Base-by-base conservation (phyloP, 306 rosid species). In the Trifolium fragiferum region DNA sequence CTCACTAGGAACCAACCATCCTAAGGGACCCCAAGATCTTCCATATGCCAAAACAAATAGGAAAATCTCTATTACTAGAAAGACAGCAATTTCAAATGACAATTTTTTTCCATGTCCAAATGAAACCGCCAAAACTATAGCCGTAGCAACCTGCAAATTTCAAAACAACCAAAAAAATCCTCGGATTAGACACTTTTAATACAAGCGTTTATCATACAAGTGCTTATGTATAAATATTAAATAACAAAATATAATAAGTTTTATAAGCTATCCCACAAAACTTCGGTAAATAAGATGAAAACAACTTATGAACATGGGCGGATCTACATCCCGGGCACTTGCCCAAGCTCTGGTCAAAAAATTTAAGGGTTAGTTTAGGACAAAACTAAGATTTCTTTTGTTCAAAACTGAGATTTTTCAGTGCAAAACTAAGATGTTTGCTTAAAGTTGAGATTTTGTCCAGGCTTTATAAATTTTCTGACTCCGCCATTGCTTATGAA, bases 1-100 rank as follows among this genome's bases (percentile, higher is more conserved):
- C 87, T 92, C 97, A 67, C 96, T 90, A 0, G 97, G 93, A 63
- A 92, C 97, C 21, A 92, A 80, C 96, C 97, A 92, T 10, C 85
- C 92, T 30, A 92, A 76, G 4, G 97, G 96, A 27, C 96, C 93
- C 97, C 92, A 92, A 0, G 97, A 88, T 81, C 97, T 90, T 82
- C 97, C 97, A 60, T 88, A 92, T 18, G 90, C 93, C 83, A 92
- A 73, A 69, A 92, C 97, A 32, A 89, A 92, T 18, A 88, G 0
- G 76, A 86, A 89, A 4, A 92, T 88, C 79, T 81, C 75, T 7
- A 92, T 19, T 3, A 92, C 96, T 30, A 92, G 90, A 66, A 92
- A 84, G 59, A 90, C 10, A 4, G 92, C 86, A n/a, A 82, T 18
- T 19, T 76, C 80, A 9, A 19, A 61, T 68, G 80, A 69, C 0